Evolutionary conservation across 1,284 basidiomycete species (phyloP).

Genomic region (Mycosarcoma mackinlayi): DNA sequence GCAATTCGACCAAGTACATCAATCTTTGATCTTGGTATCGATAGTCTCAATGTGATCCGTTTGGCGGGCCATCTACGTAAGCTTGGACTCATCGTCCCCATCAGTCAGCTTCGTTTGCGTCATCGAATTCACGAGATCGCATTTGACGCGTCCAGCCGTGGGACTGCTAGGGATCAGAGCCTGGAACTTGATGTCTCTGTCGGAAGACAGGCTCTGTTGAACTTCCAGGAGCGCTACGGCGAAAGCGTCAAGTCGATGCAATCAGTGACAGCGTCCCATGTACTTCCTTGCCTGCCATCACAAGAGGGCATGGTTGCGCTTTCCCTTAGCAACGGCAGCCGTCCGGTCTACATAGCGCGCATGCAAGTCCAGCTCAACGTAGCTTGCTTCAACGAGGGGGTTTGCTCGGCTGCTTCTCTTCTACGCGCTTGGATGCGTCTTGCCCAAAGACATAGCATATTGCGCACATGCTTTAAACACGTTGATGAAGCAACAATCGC

Average conservation of each 20-base stretch:
- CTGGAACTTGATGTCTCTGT: slow-evolving; percentile 7
- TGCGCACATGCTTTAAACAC: slow-evolving; percentile 28
- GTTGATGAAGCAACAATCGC: slow-evolving; percentile 19
- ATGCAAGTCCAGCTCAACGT: slow-evolving; percentile 8
- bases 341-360: slow-evolving; percentile 13
- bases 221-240: slow-evolving; percentile 2
- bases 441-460: slow-evolving; percentile 13
- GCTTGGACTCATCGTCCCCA: slow-evolving; percentile 4
- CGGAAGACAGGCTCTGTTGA: neutral
- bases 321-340: slow-evolving; percentile 7
- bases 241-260: neutral
- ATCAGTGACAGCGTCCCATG: neutral
- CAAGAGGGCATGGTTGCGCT: slow-evolving; percentile 28
- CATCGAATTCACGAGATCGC: slow-evolving; percentile 19
- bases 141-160: neutral
- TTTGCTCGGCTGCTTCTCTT: slow-evolving; percentile 2
- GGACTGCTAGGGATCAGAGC: neutral
- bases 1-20: slow-evolving; percentile 6
- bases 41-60: slow-evolving; percentile 21
- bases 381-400: too few relatives aligned
- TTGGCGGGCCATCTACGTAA: slow-evolving; percentile 13
- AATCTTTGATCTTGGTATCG: slow-evolving; percentile 29
- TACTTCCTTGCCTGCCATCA: slow-evolving; percentile 17
- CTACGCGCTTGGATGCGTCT: slow-evolving; percentile 8
- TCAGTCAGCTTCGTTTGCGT: slow-evolving; percentile 4